Evolutionary conservation across 345 rosid species (phyloP).

Genomic region (Eucalyptus grandis): DNA sequence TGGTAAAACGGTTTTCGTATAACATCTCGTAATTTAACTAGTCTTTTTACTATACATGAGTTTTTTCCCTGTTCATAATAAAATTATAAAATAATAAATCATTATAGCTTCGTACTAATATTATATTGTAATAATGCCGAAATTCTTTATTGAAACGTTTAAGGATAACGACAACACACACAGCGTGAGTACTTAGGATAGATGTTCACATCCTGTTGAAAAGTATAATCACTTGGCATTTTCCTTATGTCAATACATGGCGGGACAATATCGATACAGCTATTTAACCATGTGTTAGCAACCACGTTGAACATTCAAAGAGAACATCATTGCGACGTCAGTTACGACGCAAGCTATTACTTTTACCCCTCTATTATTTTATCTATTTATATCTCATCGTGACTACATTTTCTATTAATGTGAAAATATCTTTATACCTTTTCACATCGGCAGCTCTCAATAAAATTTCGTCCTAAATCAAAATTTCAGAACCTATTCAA

Average conservation of each 20-base stretch:
- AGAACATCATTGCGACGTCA: background rate
- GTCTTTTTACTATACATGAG: no score
- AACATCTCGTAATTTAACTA: no score
- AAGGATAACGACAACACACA: background rate
- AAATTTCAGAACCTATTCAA: background rate
- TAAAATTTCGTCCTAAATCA: background rate
- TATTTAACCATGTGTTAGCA: background rate
- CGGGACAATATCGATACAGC: background rate
- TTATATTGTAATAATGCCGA: no score
- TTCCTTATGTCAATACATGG: background rate
- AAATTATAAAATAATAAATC: no score
- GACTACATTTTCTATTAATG: background rate
- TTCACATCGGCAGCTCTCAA: no score
- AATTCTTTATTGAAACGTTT: no score
- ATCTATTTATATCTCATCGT: fast-evolving
- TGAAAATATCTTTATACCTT: background rate
- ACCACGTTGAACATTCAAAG: no score
- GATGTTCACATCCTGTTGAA: background rate
- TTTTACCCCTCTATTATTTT: background rate
- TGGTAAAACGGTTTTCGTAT: no score
- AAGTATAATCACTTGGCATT: background rate
- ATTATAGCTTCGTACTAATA: no score
- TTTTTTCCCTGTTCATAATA: no score
- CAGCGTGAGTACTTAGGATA: background rate
- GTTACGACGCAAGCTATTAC: background rate